Conservation (phyloP, 768 basidiomycete genomes). For the Mycena kentingensis region DNA sequence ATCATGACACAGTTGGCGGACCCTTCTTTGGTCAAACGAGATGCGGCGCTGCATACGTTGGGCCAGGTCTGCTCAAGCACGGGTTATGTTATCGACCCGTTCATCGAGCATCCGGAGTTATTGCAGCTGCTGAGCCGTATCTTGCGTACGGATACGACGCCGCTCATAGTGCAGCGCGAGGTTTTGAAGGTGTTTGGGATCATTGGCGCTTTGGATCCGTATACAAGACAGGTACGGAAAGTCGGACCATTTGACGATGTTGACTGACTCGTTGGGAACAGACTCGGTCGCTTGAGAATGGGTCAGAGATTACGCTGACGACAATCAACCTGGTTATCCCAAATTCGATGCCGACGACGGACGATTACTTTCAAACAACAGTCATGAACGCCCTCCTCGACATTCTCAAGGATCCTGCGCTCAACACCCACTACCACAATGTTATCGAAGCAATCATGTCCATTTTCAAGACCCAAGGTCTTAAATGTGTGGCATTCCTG, state of each 20-base stretch:
- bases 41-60: slow-evolving; percentile 90
- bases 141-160: slow-evolving; percentile 75
- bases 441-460: slow-evolving; percentile 98
- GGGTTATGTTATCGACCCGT: slow-evolving; percentile 89
- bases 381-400: slow-evolving; percentile 86
- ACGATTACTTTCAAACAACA: slow-evolving; percentile 97
- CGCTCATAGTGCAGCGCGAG: slow-evolving; percentile 69
- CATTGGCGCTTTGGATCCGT: slow-evolving; percentile 94
- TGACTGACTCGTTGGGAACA: slow-evolving; percentile 28
- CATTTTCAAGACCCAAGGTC: slow-evolving; percentile 96
- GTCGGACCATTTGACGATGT: not conserved
- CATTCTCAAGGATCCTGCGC: slow-evolving; percentile 86
- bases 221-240: slow-evolving; percentile 76
- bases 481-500: slow-evolving; percentile 94
- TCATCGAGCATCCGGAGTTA: slow-evolving; percentile 89
- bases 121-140: slow-evolving; percentile 84
- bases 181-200: slow-evolving; percentile 95
- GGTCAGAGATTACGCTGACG: slow-evolving; percentile 58
- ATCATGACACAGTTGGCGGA: slow-evolving; percentile 90
- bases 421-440: slow-evolving; percentile 84
- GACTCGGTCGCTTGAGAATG: slow-evolving; percentile 67
- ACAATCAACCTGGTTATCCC: slow-evolving; percentile 71
- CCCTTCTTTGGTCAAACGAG: slow-evolving; percentile 83
- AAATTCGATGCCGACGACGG: slow-evolving; percentile 67
- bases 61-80: slow-evolving; percentile 96